Evolutionary conservation across 1,284 basidiomycete species (phyloP).

Genomic region (Peniophora sp.): DNA sequence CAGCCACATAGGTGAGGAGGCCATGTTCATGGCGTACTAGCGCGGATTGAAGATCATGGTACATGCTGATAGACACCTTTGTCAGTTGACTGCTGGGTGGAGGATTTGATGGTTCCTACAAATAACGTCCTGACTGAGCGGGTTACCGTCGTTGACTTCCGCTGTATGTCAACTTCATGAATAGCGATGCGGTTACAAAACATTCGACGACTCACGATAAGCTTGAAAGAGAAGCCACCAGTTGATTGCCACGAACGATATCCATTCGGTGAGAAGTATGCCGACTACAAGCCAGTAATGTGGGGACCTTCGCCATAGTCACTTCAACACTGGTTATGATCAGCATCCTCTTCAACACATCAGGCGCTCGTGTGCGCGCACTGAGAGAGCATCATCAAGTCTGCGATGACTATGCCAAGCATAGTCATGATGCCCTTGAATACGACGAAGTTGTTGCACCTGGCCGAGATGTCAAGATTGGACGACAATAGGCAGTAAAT

Average conservation of each 20-base stretch:
- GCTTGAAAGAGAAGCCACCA: constrained; percentile 38
- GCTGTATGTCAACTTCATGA: neutral
- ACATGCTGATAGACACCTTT: constrained; percentile 19
- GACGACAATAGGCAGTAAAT: neutral
- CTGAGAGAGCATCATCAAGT: constrained; percentile 43
- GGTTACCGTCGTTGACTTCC: neutral
- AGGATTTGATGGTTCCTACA: too few relatives aligned
- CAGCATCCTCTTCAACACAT: neutral
- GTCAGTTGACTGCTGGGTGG: too few relatives aligned
- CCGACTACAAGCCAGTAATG: neutral
- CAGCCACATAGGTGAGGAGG: neutral
- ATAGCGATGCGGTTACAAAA: neutral
- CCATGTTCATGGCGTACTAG: neutral
- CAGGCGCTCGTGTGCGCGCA: neutral
- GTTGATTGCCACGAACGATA: constrained; percentile 36
- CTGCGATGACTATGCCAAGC: constrained; percentile 38
- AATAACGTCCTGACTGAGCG: too few relatives aligned
- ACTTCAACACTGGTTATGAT: neutral
- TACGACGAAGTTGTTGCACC: neutral
- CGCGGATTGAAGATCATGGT: too few relatives aligned
- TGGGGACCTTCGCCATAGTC: neutral
- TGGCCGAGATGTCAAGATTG: neutral
- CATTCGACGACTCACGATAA: constrained; percentile 23
- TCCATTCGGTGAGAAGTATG: constrained; percentile 18
- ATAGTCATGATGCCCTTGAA: constrained; percentile 44